Conservation (phyloP, 2,329 filamentous ascomycete genomes). For the Teratosphaeria zuluensis region DNA sequence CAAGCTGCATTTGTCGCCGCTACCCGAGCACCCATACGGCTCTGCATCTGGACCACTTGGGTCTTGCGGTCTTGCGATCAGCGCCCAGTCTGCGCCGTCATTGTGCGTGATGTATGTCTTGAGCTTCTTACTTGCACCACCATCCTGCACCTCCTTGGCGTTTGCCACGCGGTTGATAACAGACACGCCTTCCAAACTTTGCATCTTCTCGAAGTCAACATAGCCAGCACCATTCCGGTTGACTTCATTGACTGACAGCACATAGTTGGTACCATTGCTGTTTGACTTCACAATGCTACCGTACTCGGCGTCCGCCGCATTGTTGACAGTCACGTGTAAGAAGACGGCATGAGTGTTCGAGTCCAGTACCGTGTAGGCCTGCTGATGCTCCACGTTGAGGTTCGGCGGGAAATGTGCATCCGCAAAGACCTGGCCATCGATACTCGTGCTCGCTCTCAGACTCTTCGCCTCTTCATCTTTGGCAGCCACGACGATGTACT, state of each 20-base stretch:
- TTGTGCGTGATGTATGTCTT: slow-evolving; percentile 94
- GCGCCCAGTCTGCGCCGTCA: slow-evolving; percentile 80
- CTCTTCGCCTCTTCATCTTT: slow-evolving; percentile 55
- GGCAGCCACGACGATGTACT: slow-evolving; percentile 86
- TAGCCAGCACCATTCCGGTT: slow-evolving; percentile 69
- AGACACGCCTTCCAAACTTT: slow-evolving; percentile 80
- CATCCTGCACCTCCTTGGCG: slow-evolving; percentile 48
- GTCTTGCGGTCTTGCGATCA: slow-evolving; percentile 60
- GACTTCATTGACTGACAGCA: slow-evolving; percentile 69
- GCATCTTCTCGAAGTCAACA: slow-evolving; percentile 94
- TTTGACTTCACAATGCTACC: slow-evolving; percentile 96
- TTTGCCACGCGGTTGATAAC: slow-evolving; percentile 82
- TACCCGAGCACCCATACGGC: slow-evolving; percentile 56
- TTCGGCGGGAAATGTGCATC: slow-evolving; percentile 77
- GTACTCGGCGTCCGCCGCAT: slow-evolving; percentile 54
- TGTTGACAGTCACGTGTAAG: slow-evolving; percentile 77
- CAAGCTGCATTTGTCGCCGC: slow-evolving; percentile 62
- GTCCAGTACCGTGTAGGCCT: slow-evolving; percentile 85
- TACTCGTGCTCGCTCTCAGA: slow-evolving; percentile 68
- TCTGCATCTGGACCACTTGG: slow-evolving; percentile 52
- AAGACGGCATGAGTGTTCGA: slow-evolving; percentile 93
- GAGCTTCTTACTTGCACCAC: slow-evolving; percentile 63
- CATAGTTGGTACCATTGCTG: slow-evolving; percentile 93
- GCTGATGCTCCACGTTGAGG: slow-evolving; percentile 67
- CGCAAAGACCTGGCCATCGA: slow-evolving; percentile 77